Percentiles rank a stretch among this genome's conserved stretches.
phyloP scores from a whole-genome alignment of 208 protist genomes.

The Naegleria lovaniensis region DNA sequence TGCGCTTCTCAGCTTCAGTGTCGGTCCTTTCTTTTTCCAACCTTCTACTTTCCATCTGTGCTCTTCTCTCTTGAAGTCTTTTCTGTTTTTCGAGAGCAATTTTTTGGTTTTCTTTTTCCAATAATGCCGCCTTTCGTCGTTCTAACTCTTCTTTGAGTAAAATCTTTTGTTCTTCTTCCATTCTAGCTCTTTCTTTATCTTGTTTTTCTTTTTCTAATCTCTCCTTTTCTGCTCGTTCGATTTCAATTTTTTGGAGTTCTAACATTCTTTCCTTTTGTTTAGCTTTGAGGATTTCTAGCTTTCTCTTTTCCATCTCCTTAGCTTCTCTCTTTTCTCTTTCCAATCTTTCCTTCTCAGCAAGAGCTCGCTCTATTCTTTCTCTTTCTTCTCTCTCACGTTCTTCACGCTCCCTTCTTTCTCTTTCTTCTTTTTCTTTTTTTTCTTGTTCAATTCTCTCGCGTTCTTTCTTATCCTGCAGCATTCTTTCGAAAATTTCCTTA shows the following conservation, averaged over 20 bases:
- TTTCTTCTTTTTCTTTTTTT: constrained; percentile 21
- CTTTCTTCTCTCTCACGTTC: not conserved
- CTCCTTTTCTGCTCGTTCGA: not conserved
- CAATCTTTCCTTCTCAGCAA: not conserved
- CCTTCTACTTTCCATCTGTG: not conserved
- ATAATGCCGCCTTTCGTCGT: too few species aligned
- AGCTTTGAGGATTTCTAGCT: not conserved
- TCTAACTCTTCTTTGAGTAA: not conserved
- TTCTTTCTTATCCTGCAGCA: not conserved
- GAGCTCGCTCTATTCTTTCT: constrained; percentile 6
- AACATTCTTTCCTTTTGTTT: not conserved
- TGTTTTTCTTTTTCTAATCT: not conserved
- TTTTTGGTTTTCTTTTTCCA: not conserved
- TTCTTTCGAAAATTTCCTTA: not conserved
- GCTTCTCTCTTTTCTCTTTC: constrained; percentile 18
- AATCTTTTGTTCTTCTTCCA: not conserved
- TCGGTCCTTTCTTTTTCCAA: not conserved
- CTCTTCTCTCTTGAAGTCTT: not conserved
- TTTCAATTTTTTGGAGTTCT: not conserved
- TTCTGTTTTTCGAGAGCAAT: not conserved
- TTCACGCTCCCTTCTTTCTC: constrained; percentile 7
- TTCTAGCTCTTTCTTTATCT: not conserved
- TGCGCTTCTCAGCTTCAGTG: not conserved
- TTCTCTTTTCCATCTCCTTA: constrained; percentile 23
- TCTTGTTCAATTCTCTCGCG: not conserved